Conservation (phyloP, 2,329 filamentous ascomycete genomes). For the Ophiostoma pallidulum region DNA sequence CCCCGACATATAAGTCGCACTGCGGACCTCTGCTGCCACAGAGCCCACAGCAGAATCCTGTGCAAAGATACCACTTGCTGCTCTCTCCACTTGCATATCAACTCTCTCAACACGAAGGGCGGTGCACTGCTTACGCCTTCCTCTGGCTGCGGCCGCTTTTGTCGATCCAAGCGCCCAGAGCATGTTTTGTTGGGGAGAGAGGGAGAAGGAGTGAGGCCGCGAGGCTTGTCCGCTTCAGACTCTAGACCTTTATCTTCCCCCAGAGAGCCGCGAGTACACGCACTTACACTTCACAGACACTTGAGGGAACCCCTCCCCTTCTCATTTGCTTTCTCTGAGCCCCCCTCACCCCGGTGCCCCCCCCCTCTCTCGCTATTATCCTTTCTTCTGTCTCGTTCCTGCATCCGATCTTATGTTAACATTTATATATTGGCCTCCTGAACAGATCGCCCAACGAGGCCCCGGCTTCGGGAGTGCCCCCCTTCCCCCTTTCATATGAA, state of each 20-base stretch:
- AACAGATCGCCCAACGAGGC: slow-evolving; percentile 2
- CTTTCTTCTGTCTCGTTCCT: slow-evolving; percentile 14
- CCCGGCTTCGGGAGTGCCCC: not conserved
- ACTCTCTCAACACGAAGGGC: too few relatives aligned
- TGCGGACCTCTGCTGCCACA: too few relatives aligned
- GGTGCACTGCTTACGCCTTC: too few relatives aligned
- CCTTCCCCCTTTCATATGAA: not conserved
- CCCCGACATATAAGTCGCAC: too few relatives aligned
- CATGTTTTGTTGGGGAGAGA: too few relatives aligned
- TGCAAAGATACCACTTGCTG: too few relatives aligned
- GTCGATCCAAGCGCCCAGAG: too few relatives aligned
- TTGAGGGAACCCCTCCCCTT: not conserved
- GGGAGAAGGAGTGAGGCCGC: too few relatives aligned
- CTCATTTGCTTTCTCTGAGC: slow-evolving; percentile 1
- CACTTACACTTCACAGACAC: not conserved
- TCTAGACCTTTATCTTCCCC: not conserved
- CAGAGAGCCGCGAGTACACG: not conserved
- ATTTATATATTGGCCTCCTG: slow-evolving; percentile 2
- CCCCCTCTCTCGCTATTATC: not conserved
- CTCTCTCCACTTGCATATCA: too few relatives aligned
- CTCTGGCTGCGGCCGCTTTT: too few relatives aligned
- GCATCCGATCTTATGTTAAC: slow-evolving; percentile 17
- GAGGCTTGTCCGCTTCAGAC: not conserved
- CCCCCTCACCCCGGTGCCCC: not conserved
- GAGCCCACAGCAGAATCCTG: too few relatives aligned